Conservation (phyloP, 768 basidiomycete genomes). For the Bullera alba region DNA sequence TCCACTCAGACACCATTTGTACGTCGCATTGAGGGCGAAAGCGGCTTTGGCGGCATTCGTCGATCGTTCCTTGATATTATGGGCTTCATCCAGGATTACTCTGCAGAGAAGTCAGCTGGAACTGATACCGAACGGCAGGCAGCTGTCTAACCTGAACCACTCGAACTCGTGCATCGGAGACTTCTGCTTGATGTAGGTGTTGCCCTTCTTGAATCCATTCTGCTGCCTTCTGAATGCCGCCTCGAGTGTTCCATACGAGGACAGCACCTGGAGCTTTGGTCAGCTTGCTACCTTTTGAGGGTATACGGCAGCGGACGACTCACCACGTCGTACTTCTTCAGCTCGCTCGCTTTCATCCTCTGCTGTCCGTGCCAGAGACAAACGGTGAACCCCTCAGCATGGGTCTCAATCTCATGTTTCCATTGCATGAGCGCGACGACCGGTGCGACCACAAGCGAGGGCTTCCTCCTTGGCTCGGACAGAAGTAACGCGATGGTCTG, state of each 20-base stretch:
- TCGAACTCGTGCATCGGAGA: slow-evolving; percentile 74
- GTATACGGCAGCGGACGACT: neutral
- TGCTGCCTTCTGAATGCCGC: slow-evolving; percentile 89
- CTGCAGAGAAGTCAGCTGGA: slow-evolving; percentile 28
- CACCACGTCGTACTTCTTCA: slow-evolving; percentile 83
- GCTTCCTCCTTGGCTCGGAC: slow-evolving; percentile 61
- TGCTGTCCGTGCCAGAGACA: slow-evolving; percentile 86
- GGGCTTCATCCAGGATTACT: slow-evolving; percentile 74
- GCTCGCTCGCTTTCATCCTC: slow-evolving; percentile 62
- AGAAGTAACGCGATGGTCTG: slow-evolving; percentile 88
- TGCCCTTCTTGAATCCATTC: slow-evolving; percentile 81
- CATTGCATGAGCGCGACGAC: slow-evolving; percentile 66
- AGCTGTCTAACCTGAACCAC: slow-evolving; percentile 69
- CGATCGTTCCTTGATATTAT: slow-evolving; percentile 92
- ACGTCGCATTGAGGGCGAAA: slow-evolving; percentile 73
- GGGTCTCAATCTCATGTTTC: slow-evolving; percentile 83
- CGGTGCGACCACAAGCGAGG: slow-evolving; percentile 81
- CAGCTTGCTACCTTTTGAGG: neutral
- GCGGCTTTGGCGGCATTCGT: slow-evolving; percentile 97
- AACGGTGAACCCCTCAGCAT: slow-evolving; percentile 73
- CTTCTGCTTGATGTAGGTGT: slow-evolving; percentile 74
- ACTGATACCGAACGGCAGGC: neutral
- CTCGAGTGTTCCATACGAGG: slow-evolving; percentile 78
- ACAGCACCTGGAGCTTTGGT: slow-evolving; percentile 26
- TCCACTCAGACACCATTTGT: slow-evolving; percentile 91